These are phyloP conservation scores for Endoconidiophora polonica DNA, from an alignment of 2,329 filamentous ascomycete species.

Conservation along the genomic window DNA sequence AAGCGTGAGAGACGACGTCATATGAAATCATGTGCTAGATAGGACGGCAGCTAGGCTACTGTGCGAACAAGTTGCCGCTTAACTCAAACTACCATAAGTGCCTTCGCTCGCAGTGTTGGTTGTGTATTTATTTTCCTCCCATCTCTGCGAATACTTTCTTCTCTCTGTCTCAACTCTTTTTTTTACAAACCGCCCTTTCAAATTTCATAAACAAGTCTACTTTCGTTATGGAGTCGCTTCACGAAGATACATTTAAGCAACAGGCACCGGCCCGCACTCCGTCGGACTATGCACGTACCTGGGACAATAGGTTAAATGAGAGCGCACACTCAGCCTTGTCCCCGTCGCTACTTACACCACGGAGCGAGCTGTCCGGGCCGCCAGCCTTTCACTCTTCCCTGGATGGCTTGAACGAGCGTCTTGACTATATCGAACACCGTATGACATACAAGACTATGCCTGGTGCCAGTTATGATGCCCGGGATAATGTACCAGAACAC, in stretches of 20 bases:
- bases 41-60: no score
- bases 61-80: no score
- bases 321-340: background rate
- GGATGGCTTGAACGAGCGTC: slow-evolving; percentile 1
- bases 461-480: background rate
- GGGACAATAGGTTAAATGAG: background rate
- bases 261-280: slow-evolving; percentile 5
- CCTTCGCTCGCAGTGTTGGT: no score
- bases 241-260: slow-evolving; percentile 12
- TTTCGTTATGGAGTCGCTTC: slow-evolving; percentile 6
- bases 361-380: slow-evolving; percentile 5
- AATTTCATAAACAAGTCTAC: background rate
- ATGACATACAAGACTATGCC: slow-evolving; percentile 2
- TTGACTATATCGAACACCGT: slow-evolving; percentile 4
- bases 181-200: no score
- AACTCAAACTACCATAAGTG: no score
- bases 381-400: background rate
- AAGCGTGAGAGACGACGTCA: no score
- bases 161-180: no score
- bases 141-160: no score
- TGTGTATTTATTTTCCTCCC: no score
- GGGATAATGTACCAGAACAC: background rate
- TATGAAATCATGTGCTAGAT: no score
- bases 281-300: slow-evolving; percentile 4
- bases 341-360: slow-evolving; percentile 1